Evolutionary conservation across 2,329 filamentous ascomycete genomes (phyloP).

Genomic region (Colletotrichum sp.): DNA sequence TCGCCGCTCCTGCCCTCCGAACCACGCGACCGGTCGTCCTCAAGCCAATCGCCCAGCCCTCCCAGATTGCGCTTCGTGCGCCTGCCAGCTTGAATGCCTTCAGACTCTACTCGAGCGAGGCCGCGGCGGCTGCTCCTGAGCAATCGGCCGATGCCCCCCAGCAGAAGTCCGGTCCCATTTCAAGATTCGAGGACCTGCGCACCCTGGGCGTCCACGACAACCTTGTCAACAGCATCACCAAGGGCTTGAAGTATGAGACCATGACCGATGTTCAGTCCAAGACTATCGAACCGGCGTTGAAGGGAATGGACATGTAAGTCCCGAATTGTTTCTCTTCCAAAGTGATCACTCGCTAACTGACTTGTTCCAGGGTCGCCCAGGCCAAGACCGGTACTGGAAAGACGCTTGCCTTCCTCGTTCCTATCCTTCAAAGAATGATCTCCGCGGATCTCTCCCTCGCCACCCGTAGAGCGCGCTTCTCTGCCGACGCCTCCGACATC

Average conservation of each 20-base stretch:
- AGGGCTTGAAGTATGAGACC: constrained; percentile 75
- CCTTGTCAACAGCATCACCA: constrained; percentile 72
- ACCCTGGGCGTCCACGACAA: constrained; percentile 62
- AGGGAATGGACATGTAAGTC: constrained; percentile 82
- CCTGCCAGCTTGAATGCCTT: constrained; percentile 8
- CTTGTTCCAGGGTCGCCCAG: constrained; percentile 74
- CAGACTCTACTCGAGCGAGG: constrained; percentile 46
- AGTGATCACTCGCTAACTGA: constrained; percentile 22
- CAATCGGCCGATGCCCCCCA: constrained; percentile 3
- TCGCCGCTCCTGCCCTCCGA: constrained; percentile 10
- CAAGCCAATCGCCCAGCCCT: constrained; percentile 12
- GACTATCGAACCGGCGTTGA: constrained; percentile 81
- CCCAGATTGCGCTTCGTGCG: neutral
- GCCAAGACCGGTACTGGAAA: constrained; percentile 98
- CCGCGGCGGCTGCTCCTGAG: constrained; percentile 30
- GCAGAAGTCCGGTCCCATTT: constrained; percentile 28
- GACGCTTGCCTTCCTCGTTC: constrained; percentile 90
- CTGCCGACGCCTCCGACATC: constrained; percentile 60
- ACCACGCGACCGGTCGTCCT: constrained; percentile 15
- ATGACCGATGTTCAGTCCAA: constrained; percentile 94
- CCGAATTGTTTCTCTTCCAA: neutral
- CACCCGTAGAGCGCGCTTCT: constrained; percentile 38
- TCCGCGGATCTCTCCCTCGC: constrained; percentile 66
- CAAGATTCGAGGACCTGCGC: constrained; percentile 50
- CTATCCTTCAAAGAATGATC: constrained; percentile 82